Conservation (phyloP, 2,329 filamentous ascomycete species). For the Aphanocladium album region DNA sequence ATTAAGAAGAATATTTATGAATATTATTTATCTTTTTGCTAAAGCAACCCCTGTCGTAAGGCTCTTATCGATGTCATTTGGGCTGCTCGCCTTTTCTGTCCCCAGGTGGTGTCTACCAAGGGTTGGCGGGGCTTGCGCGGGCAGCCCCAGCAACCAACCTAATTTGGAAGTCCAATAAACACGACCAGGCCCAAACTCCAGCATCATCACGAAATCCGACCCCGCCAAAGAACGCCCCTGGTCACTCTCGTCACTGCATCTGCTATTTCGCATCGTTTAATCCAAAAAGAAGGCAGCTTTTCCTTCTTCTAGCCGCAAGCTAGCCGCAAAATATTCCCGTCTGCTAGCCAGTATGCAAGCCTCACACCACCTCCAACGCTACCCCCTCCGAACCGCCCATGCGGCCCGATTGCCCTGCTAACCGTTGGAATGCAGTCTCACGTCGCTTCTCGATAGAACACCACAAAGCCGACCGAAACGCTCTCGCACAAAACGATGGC, state of each 20-base stretch:
- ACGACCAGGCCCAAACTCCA: constrained; percentile 2
- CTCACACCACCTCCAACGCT: background rate
- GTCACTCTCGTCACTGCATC: background rate
- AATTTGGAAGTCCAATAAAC: constrained; percentile 17
- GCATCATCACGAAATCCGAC: constrained; percentile 8
- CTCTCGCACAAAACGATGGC: constrained; percentile 29
- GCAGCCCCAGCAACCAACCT: constrained; percentile 14
- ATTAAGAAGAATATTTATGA: too few species aligned
- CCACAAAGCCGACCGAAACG: constrained; percentile 10
- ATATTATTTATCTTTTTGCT: too few species aligned
- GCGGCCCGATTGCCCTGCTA: constrained; percentile 34
- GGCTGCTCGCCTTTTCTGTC: too few species aligned
- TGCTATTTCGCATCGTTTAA: background rate
- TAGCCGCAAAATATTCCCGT: background rate
- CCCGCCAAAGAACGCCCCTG: background rate
- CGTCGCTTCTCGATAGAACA: constrained; percentile 4
- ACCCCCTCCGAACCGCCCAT: background rate
- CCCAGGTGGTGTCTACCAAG: too few species aligned
- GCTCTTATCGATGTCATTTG: too few species aligned
- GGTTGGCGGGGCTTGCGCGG: background rate
- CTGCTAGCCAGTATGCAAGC: background rate
- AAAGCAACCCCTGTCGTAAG: too few species aligned
- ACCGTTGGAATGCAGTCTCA: constrained; percentile 34
- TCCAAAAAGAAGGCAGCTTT: background rate
- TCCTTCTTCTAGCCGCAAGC: background rate